A percentile compares a stretch with the other conserved stretches of the same genome.
phyloP scores from a whole-genome alignment of 306 rosid genomes.

The Delonix regia region DNA sequence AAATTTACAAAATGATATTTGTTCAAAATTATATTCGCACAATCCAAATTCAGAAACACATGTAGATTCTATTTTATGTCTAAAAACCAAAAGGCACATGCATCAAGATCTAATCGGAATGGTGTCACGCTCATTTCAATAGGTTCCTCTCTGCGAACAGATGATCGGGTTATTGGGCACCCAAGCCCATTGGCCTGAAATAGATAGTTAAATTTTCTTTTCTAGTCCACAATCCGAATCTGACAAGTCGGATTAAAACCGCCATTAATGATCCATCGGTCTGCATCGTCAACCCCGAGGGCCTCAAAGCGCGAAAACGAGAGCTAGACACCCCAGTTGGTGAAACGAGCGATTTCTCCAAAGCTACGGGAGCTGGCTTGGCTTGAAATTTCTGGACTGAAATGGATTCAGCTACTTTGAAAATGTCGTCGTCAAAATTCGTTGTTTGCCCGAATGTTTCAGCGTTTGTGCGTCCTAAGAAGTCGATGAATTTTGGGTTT shows the following conservation, averaged over 20 bases:
- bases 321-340: background rate
- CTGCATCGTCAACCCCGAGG: background rate
- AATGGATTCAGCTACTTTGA: conserved; percentile 47
- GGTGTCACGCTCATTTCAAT: no score
- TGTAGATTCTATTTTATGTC: no score
- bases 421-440: conserved; percentile 41
- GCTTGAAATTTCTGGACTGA: background rate
- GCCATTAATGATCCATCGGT: background rate
- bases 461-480: background rate
- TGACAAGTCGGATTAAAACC: background rate
- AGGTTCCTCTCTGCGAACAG: no score
- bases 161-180: background rate
- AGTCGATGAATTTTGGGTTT: conserved; percentile 23
- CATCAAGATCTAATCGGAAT: no score
- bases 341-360: conserved; percentile 12
- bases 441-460: conserved; percentile 33
- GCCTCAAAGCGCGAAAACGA: background rate
- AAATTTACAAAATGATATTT: no score
- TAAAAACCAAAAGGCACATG: no score
- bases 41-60: no score
- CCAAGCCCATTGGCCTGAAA: background rate
- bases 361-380: background rate
- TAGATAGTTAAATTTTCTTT: background rate
- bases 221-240: background rate
- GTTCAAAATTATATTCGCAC: no score